Evolutionary conservation across 2,329 filamentous ascomycete species (phyloP).

Genomic region (Iodosphaeria phyllophila): DNA sequence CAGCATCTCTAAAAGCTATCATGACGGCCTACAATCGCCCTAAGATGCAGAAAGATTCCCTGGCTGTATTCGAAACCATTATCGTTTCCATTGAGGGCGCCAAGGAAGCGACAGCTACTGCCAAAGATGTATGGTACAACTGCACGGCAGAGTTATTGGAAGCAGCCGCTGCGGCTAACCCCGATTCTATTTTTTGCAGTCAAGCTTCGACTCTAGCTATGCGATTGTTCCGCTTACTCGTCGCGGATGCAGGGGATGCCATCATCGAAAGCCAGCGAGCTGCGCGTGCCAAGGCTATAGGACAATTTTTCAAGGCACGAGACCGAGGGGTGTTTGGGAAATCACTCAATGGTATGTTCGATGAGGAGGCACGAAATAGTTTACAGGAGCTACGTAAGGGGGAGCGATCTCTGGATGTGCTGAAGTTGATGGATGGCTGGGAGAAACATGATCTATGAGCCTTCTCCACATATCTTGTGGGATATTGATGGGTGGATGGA

Average conservation of each 20-base stretch:
- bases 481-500: constrained; percentile 14
- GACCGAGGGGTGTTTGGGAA: constrained; percentile 23
- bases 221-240: constrained; percentile 26
- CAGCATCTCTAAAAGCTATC: constrained; percentile 30
- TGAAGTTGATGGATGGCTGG: constrained; percentile 23
- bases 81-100: constrained; percentile 16
- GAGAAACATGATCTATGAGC: too few relatives aligned
- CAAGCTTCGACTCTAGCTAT: too few relatives aligned
- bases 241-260: constrained; percentile 23
- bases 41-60: constrained; percentile 17
- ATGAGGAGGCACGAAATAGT: constrained; percentile 14
- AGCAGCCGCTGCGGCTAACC: constrained; percentile 12
- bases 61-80: constrained; percentile 19
- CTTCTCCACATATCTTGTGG: constrained; percentile 4
- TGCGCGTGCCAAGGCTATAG: constrained; percentile 25
- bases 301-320: constrained; percentile 21
- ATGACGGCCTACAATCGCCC: constrained; percentile 28
- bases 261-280: constrained; percentile 33
- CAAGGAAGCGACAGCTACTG: constrained; percentile 19
- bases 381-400: constrained; percentile 16
- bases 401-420: constrained; percentile 26
- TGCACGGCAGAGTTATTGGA: constrained; percentile 27
- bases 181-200: too few relatives aligned
- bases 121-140: constrained; percentile 33
- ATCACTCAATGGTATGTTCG: constrained; percentile 2